Evolutionary conservation across 441 rosid species (phyloP).

Genomic region (Pelargonium myrrhifolium): DNA sequence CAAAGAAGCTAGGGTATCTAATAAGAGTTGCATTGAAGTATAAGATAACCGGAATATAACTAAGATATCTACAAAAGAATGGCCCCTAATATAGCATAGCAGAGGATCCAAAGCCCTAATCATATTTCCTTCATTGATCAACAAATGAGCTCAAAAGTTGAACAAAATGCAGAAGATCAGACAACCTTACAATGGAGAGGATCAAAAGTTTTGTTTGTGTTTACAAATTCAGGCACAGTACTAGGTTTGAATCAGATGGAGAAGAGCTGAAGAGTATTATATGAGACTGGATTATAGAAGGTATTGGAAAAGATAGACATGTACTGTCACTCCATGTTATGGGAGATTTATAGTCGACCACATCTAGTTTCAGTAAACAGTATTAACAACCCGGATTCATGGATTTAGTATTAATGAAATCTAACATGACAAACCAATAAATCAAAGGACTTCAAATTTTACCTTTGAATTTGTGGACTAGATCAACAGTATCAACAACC

Average conservation of each 20-base stretch:
- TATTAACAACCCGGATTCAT: neutral
- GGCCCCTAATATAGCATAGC: too few relatives aligned
- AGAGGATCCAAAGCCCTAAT: neutral
- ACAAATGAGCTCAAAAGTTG: neutral
- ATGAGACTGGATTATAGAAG: neutral
- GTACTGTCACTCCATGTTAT: neutral
- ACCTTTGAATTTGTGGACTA: constrained; percentile 95
- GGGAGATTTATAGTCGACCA: neutral
- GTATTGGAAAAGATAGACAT: neutral
- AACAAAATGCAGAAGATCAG: neutral
- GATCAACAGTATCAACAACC: constrained; percentile 68
- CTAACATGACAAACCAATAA: neutral
- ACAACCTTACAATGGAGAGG: neutral
- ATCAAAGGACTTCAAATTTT: constrained; percentile 13
- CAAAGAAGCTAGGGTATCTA: too few relatives aligned
- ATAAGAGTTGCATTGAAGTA: too few relatives aligned
- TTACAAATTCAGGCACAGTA: too few relatives aligned
- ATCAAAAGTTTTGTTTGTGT: too few relatives aligned
- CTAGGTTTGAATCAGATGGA: neutral
- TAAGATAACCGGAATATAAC: neutral
- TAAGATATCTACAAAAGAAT: neutral
- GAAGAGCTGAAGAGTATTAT: too few relatives aligned
- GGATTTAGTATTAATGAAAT: neutral
- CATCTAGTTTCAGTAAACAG: neutral
- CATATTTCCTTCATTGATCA: neutral